Base-by-base conservation (phyloP, 257 asterid species). In the Scutellaria minor region DNA sequence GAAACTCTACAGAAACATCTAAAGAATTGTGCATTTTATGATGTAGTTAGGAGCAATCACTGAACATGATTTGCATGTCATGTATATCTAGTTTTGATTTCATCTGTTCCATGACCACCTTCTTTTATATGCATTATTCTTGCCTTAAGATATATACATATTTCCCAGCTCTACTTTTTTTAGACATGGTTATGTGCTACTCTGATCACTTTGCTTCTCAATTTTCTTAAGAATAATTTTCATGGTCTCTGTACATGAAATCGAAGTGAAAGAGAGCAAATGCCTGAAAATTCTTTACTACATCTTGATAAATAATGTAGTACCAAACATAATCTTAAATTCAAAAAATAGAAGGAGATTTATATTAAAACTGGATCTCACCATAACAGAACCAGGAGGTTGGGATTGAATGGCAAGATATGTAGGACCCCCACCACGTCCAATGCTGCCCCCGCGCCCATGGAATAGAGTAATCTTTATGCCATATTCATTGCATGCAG, bases 391-490 rank as follows among this genome's bases (percentile, higher is more conserved):
- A 59, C 99, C 99, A 47, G 97, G 99, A 0, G 99, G 99, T 57
- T 94, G 99, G 66, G 99, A 94, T 79, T 91, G 99, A 78, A 94
- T 94, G 52, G 99, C 99, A 55, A 94, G 88, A 78, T 88, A 77
- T 5, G 99, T 94, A 9, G 97, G 99, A 56, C 99, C 99, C 58
- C 99, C 99, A 70, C 99, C 99, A 18, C 98, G 96, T 6, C 98
- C 98, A 50, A 94, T 94, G 80, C 98, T 94, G 73, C 98, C 98
- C 64, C 98, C 98, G 42, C 97, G 97, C n/a, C 98, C 98, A 72
- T 94, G 98, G 86, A 94, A 94, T 37, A 94, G 84, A 67, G 98
- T 94, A 57, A 89, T 86, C 80, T 94, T 94, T 73, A 94, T 91
- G 55, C 94, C 96, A 65, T 68, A 88, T 64, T 86, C 97, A 37